Base-by-base conservation (phyloP, 192 early-diverging fungal genomes). In the Umbelopsis sp. region DNA sequence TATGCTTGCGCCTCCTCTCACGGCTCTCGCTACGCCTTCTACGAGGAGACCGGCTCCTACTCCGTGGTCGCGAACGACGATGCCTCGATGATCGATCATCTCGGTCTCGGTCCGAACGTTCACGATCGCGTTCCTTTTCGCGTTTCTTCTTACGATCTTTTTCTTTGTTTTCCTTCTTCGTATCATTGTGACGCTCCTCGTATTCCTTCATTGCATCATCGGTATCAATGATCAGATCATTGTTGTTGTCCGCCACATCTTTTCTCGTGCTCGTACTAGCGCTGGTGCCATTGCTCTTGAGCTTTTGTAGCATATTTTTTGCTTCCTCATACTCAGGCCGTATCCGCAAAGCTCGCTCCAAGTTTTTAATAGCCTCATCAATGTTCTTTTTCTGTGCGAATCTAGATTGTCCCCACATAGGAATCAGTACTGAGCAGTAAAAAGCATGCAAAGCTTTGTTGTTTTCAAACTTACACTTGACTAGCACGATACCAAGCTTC, bases 331-430 rank as follows among this genome's bases (percentile, higher is more conserved):
- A 86, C 27, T 30, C 53, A 15, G 79, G 73, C 20, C 85, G 81
- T 35, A 87, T 23, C 25, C 77, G 71, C 5, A 90, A 67, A 1
- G 87, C 76, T 16, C 77, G 70, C 35, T 86, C 79, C 22, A 94
- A 82, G 33, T 88, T 80, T 45, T 67, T 47, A 15, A 65, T 79
- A 1, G 91, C 85, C 22, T 90, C 89, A 4, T 79, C 80, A 22
- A 61, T 77, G 18, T 83, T 78, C 13, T 80, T 68, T 49, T 71
- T 66, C 46, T 72, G 68, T n/a, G 72, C 46, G 27, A 75, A 70
- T 4, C 73, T 75, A 74, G 21, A 21, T 4, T 37, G 22, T 1
- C 37, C 37, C 37, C 46, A 18, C 0, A 49, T 45, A 46, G 6
- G 11, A n/a, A 46, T 46, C 33, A 46, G 23, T 52, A 30, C 8